phyloP scores from a whole-genome alignment of 169 alveolate genomes.

The Eimeria mitis region DNA sequence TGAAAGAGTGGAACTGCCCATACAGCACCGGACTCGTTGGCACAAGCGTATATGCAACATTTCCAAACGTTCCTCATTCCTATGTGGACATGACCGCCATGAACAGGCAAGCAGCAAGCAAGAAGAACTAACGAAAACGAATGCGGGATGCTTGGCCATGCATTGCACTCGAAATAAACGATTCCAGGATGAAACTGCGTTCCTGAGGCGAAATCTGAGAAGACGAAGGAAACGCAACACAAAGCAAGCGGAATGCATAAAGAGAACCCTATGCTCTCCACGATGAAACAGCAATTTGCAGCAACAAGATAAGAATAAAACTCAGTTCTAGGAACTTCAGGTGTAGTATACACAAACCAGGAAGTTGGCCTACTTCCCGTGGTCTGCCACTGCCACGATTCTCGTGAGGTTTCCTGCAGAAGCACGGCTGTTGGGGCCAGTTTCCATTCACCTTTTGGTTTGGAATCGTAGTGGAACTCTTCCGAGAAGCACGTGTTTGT shows the following conservation, averaged over 20 bases:
- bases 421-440: background rate
- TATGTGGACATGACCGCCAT: background rate
- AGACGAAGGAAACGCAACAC: background rate
- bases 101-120: background rate
- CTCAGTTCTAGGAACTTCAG: background rate
- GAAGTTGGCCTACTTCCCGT: background rate
- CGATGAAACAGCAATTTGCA: background rate
- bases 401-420: background rate
- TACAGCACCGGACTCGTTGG: slow-evolving; percentile 11
- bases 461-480: background rate
- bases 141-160: background rate
- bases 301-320: background rate
- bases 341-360: background rate
- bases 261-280: background rate
- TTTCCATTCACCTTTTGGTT: background rate
- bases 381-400: background rate
- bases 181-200: slow-evolving; percentile 69
- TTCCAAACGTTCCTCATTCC: background rate
- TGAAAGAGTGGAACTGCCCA: slow-evolving; percentile 11
- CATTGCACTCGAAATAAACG: slow-evolving; percentile 24
- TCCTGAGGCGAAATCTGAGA: slow-evolving; percentile 50
- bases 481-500: background rate
- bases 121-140: background rate
- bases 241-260: background rate
- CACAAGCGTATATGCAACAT: background rate